Evolutionary conservation across 208 protist species (phyloP), one percentile per base, ranked within the genome.

Genomic region (Crithidia acanthocephali): DNA sequence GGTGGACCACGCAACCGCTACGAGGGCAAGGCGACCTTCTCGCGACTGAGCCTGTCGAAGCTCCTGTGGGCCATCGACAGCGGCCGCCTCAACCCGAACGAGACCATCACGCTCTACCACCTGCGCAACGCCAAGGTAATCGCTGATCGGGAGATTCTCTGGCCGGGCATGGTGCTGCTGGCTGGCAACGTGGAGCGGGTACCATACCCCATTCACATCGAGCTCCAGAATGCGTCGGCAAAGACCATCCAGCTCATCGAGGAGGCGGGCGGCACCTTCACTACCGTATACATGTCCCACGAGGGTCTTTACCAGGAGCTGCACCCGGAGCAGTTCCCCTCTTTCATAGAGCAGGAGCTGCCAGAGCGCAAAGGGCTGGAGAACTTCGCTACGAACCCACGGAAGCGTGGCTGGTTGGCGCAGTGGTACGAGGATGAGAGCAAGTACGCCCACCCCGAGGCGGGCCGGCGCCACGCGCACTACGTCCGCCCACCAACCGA

Each of bases 291-390:
- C 84, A 94, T 95, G 88, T 93, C 90, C 0, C 87, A 92, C 68
- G 88, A 97, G n/a, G 93, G 93, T 9, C 83, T 97, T 13, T 94
- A 94, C 56, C 86, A 97, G 64, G 88, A 95, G 69, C 51, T 97
- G 23, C 89, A 91, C 69, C 93, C 93, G 0, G 90, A 97, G 71
- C 75, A 95, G 74, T 97, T 86, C 57, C 90, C 93, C 2, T 74
- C 85, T 5, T 95, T 95, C 68, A 61, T 86, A 33, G 88, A 95
- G 53, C 88, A 94, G 67, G 84, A 95, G 30, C 60, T 97, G 8
- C 93, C 93, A 0, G 88, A 97, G 48, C 79, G 81, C 20, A 88
- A 90, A 32, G 90, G 88, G 8, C 80, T 97, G 11, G 87, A 95
- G 74, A 80, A 77, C 42, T 86, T 90, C 30, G 90, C 90, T 9